Percentiles rank a stretch among this genome's conserved stretches.
phyloP scores from a whole-genome alignment of 306 rosid genomes.

The Rosa chinensis region DNA sequence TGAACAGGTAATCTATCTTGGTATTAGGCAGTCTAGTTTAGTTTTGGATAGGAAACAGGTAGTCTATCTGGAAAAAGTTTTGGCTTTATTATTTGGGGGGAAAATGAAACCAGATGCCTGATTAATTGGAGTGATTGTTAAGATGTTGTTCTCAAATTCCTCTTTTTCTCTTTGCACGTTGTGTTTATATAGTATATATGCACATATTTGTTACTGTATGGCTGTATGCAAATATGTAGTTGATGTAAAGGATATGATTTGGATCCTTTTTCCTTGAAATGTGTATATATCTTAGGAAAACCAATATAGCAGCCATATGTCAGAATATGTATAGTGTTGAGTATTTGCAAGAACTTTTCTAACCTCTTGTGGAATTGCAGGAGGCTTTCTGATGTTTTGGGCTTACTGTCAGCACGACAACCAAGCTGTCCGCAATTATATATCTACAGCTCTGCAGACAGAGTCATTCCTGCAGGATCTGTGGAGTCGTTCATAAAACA shows the following conservation, averaged over 20 bases:
- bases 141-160: background rate
- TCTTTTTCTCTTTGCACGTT: background rate
- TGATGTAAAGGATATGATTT: background rate
- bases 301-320: background rate
- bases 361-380: constrained; percentile 36
- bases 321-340: background rate
- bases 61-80: background rate
- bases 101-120: background rate
- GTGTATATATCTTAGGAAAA: background rate
- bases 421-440: constrained; percentile 93
- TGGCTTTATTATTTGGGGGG: background rate
- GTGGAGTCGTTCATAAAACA: constrained; percentile 82
- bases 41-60: constrained; percentile 52
- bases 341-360: background rate
- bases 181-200: background rate
- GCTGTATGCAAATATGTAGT: background rate
- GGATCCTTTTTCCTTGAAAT: background rate
- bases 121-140: background rate
- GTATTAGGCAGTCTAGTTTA: background rate
- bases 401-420: constrained; percentile 64
- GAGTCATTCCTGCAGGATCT: constrained; percentile 80
- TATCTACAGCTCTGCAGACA: constrained; percentile 88
- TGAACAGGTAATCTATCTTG: constrained; percentile 63
- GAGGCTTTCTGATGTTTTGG: constrained; percentile 89
- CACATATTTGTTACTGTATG: background rate